Conservation (phyloP, 495 filamentous ascomycete genomes). For the Filosporella fistucella region DNA sequence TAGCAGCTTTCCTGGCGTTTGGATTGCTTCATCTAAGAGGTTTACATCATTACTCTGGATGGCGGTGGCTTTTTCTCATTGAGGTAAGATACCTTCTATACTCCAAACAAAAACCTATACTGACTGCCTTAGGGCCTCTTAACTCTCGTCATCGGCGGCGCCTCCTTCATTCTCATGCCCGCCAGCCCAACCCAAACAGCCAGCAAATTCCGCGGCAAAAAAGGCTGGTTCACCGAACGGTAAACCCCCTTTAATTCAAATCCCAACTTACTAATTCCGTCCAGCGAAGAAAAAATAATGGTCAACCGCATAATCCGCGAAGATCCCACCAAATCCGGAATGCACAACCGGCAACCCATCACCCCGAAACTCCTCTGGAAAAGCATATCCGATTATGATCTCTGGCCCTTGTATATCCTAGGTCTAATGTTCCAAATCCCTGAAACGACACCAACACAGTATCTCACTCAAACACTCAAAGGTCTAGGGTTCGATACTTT, state of each 20-base stretch:
- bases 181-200: constrained; percentile 68
- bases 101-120: not conserved
- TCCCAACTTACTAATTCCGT: constrained; percentile 29
- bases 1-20: constrained; percentile 67
- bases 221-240: constrained; percentile 68
- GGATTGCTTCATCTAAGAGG: constrained; percentile 67
- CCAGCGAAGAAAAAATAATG: constrained; percentile 62
- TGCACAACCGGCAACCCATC: constrained; percentile 59
- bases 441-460: constrained; percentile 44
- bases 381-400: constrained; percentile 60
- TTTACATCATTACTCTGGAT: constrained; percentile 57
- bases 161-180: constrained; percentile 67
- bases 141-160: constrained; percentile 61
- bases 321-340: constrained; percentile 62
- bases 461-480: constrained; percentile 59
- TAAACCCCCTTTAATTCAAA: constrained; percentile 29
- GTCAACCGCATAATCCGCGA: constrained; percentile 74
- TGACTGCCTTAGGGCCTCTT: constrained; percentile 41
- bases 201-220: constrained; percentile 57
- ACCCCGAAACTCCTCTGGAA: constrained; percentile 55
- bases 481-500: constrained; percentile 63
- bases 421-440: constrained; percentile 58
- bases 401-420: constrained; percentile 68
- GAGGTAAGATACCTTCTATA: constrained; percentile 16
- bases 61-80: constrained; percentile 68